Percentiles rank a stretch among this genome's conserved stretches.
Conservation (phyloP, 1,284 basidiomycete genomes). For the Fomitiporia mediterranea region DNA sequence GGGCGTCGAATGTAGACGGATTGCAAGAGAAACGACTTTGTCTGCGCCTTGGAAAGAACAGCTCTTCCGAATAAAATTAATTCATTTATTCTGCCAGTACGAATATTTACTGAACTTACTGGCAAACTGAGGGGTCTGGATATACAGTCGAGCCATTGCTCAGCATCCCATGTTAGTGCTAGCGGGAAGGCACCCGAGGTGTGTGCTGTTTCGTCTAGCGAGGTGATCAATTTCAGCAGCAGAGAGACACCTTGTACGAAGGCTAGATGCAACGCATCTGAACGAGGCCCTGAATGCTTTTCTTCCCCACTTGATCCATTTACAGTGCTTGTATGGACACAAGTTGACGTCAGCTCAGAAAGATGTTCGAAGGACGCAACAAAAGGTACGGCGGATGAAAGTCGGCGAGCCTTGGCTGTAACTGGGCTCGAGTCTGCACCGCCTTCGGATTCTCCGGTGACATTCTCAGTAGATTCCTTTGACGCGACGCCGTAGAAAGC, state of each 20-base stretch:
- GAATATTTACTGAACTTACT: conserved; percentile 26
- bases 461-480: not conserved
- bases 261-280: not conserved
- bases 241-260: conserved; percentile 16
- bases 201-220: not conserved
- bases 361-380: conserved; percentile 52
- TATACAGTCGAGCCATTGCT: conserved; percentile 30
- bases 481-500: conserved; percentile 15
- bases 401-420: conserved; percentile 6
- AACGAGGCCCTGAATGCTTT: not conserved
- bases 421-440: not conserved
- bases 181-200: conserved; percentile 9
- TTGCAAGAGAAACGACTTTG: conserved; percentile 53
- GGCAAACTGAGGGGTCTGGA: conserved; percentile 23
- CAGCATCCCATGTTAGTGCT: conserved; percentile 27
- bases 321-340: conserved; percentile 30
- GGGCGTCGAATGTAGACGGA: conserved; percentile 50
- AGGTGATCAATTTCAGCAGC: conserved; percentile 8
- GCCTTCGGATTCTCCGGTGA: not conserved
- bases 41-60: conserved; percentile 68
- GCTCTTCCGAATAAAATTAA: conserved; percentile 34
- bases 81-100: conserved; percentile 14
- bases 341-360: conserved; percentile 41
- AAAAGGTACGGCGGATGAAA: conserved; percentile 45
- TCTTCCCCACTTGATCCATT: not conserved